These are phyloP conservation scores for Amanita inopinata DNA, from an alignment of 768 basidiomycete genomes.

Conservation along the genomic window DNA sequence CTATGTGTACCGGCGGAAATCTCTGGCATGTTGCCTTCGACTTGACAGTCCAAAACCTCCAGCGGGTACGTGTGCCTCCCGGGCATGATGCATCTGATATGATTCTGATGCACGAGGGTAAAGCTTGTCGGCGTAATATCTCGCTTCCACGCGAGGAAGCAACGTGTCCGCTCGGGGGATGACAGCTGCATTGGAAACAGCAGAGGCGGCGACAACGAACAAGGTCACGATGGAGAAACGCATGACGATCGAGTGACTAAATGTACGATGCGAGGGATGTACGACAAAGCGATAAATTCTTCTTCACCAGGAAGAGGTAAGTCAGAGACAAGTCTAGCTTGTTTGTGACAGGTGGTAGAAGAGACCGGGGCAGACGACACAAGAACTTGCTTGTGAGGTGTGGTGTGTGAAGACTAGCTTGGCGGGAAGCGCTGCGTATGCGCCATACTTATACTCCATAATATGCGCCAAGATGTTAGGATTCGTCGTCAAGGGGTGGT, in stretches of 20 bases:
- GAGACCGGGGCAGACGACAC: constrained; percentile 17
- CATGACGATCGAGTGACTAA: constrained; percentile 17
- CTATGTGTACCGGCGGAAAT: constrained; percentile 2
- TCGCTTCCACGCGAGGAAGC: constrained; percentile 14
- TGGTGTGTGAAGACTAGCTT: constrained; percentile 27
- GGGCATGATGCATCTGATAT: background rate
- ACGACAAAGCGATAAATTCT: constrained; percentile 12
- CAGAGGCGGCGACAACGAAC: constrained; percentile 14
- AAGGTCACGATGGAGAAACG: constrained; percentile 17
- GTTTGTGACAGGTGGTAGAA: background rate
- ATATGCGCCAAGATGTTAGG: background rate
- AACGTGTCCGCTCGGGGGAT: constrained; percentile 17
- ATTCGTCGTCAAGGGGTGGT: background rate
- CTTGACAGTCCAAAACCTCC: background rate
- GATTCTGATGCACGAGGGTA: constrained; percentile 12
- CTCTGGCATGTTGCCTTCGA: constrained; percentile 4
- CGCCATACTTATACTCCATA: constrained; percentile 2
- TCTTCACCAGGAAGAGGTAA: constrained; percentile 20
- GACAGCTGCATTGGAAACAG: constrained; percentile 19
- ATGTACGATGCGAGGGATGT: constrained; percentile 3
- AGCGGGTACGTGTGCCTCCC: background rate
- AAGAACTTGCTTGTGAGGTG: constrained; percentile 25
- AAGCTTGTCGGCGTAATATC: constrained; percentile 15
- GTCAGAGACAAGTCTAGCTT: constrained; percentile 9
- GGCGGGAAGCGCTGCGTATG: background rate